Evolutionary conservation across 2,329 filamentous ascomycete species (phyloP).

Genomic region (Thielaviopsis musarum): DNA sequence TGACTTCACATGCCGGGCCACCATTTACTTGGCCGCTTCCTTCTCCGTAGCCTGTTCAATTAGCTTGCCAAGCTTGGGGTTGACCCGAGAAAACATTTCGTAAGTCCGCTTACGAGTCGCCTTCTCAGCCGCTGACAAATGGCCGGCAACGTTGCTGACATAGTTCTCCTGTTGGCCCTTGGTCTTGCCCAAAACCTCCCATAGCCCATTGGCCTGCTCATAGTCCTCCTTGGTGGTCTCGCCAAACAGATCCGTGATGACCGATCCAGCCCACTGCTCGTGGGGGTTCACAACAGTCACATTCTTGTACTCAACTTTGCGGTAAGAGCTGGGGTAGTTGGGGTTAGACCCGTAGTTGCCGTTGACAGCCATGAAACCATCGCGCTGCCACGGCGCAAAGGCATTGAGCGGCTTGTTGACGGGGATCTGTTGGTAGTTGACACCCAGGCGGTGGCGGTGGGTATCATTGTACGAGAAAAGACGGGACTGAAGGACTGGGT

Average conservation of each 20-base stretch:
- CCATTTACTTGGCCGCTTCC: not conserved
- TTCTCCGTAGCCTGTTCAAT: constrained; percentile 15
- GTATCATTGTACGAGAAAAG: constrained; percentile 46
- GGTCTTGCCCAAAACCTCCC: constrained; percentile 30
- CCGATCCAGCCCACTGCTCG: constrained; percentile 31
- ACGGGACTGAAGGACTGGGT: constrained; percentile 43
- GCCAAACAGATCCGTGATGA: constrained; percentile 26
- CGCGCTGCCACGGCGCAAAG: constrained; percentile 55
- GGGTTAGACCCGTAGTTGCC: constrained; percentile 43
- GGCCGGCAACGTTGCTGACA: constrained; percentile 39
- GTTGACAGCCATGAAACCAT: constrained; percentile 55
- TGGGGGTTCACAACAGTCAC: constrained; percentile 26
- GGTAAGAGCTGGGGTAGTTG: constrained; percentile 38
- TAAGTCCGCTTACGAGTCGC: constrained; percentile 42
- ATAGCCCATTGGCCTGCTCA: constrained; percentile 30
- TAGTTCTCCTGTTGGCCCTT: constrained; percentile 45
- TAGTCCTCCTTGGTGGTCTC: constrained; percentile 33
- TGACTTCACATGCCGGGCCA: too few relatives aligned
- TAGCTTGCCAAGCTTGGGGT: constrained; percentile 29
- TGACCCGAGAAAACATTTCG: constrained; percentile 42
- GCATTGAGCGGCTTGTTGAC: constrained; percentile 39
- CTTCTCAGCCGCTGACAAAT: constrained; percentile 35
- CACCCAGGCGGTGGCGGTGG: constrained; percentile 44
- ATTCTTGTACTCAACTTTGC: constrained; percentile 26
- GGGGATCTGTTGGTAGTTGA: constrained; percentile 48